phyloP scores from a whole-genome alignment of 73 alveolate species.

The Paramecium octaurelia region DNA sequence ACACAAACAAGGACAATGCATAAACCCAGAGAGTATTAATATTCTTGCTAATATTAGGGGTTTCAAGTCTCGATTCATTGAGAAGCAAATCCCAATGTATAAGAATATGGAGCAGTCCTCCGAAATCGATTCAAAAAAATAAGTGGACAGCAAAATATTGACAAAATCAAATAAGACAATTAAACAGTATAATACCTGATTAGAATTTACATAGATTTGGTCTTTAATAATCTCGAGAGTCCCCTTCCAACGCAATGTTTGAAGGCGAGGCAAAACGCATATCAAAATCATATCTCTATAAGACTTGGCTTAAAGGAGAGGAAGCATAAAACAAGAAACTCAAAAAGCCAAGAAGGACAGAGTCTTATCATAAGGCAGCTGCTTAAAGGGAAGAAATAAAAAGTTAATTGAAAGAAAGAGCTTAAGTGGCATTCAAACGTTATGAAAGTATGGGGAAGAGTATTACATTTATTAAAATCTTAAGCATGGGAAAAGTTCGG shows the following conservation, averaged over 20 bases:
- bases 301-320: background rate
- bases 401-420: background rate
- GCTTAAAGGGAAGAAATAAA: background rate
- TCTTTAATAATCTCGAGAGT: background rate
- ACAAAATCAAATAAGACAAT: background rate
- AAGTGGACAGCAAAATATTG: background rate
- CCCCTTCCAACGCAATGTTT: background rate
- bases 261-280: background rate
- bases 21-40: background rate
- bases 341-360: background rate
- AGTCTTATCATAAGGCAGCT: background rate
- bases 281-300: background rate
- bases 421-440: background rate
- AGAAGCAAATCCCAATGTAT: background rate
- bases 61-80: background rate
- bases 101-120: background rate
- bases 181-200: background rate
- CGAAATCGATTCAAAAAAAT: background rate
- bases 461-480: background rate
- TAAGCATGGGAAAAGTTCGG: constrained; percentile 23
- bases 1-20: background rate
- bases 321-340: background rate
- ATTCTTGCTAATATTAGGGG: background rate
- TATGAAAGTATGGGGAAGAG: background rate
- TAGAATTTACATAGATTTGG: background rate